A percentile compares a stretch with the other conserved stretches of the same genome.
Conservation (phyloP, 75 land plant genomes). For the Pinus tabuliformis region DNA sequence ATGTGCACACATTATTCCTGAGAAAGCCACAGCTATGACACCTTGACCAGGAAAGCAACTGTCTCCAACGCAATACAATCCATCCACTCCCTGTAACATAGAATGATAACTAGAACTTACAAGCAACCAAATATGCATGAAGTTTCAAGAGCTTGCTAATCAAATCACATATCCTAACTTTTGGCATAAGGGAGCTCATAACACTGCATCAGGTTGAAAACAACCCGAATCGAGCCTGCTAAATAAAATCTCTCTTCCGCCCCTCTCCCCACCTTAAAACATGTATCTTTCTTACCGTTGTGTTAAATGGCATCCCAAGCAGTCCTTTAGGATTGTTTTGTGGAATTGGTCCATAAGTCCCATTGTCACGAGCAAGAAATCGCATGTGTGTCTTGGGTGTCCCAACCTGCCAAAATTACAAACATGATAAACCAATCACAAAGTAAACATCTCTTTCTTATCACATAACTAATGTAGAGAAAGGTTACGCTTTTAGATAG, state of each 20-base stretch:
- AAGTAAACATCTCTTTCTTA: neutral
- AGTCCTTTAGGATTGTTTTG: slow-evolving; percentile 81
- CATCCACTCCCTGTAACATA: slow-evolving; percentile 69
- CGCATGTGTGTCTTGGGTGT: slow-evolving; percentile 94
- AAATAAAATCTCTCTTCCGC: neutral
- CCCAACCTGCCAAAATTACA: slow-evolving; percentile 60
- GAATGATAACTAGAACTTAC: neutral
- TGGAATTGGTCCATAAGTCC: slow-evolving; percentile 99
- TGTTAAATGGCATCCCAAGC: slow-evolving; percentile 98
- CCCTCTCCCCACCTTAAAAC: neutral
- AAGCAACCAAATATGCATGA: neutral
- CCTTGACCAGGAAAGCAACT: slow-evolving; percentile 99
- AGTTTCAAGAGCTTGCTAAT: slow-evolving; percentile 1
- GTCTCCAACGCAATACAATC: slow-evolving; percentile 97
- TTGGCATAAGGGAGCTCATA: neutral
- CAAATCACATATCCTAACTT: neutral
- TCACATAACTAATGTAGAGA: neutral
- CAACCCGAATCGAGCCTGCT: neutral
- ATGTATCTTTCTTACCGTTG: slow-evolving; percentile 59
- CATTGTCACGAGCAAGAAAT: slow-evolving; percentile 85
- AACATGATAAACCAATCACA: neutral
- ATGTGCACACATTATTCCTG: slow-evolving; percentile 98
- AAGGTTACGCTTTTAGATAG: too few relatives aligned
- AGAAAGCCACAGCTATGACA: slow-evolving; percentile 97
- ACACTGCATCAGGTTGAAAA: neutral